Evolutionary conservation across 345 rosid genomes (phyloP).

Genomic region (Leavenworthia alabamica): DNA sequence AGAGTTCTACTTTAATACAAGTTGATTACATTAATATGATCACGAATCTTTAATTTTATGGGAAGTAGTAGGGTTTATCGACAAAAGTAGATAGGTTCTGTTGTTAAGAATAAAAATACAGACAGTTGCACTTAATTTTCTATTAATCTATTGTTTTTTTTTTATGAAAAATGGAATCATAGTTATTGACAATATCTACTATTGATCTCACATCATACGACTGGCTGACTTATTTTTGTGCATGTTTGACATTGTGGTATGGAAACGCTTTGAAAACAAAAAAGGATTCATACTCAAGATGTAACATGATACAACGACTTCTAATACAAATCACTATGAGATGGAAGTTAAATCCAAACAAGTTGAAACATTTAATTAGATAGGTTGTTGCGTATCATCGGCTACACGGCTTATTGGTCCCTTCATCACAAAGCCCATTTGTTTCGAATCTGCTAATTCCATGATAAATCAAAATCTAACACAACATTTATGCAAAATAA

Average conservation of each 20-base stretch:
- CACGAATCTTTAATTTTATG: not conserved
- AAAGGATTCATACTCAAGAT: no score
- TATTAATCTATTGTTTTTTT: not conserved
- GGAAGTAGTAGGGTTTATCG: not conserved
- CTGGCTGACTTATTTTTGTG: not conserved
- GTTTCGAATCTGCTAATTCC: no score
- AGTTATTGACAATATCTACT: not conserved
- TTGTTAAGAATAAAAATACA: not conserved
- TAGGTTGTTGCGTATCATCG: no score
- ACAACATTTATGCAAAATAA: no score
- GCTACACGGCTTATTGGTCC: no score
- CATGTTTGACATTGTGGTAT: not conserved
- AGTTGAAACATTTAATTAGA: no score
- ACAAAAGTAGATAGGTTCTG: not conserved
- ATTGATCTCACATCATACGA: not conserved
- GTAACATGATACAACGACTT: no score
- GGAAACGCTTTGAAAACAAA: not conserved
- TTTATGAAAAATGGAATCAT: not conserved
- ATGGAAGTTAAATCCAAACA: no score
- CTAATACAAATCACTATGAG: no score
- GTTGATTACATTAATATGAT: not conserved
- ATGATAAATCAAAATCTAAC: no score
- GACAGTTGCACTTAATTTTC: not conserved
- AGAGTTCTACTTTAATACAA: not conserved
- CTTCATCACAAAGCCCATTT: no score